phyloP scores from a whole-genome alignment of 2,329 filamentous ascomycete species.

The Karstenula rhodostoma region DNA sequence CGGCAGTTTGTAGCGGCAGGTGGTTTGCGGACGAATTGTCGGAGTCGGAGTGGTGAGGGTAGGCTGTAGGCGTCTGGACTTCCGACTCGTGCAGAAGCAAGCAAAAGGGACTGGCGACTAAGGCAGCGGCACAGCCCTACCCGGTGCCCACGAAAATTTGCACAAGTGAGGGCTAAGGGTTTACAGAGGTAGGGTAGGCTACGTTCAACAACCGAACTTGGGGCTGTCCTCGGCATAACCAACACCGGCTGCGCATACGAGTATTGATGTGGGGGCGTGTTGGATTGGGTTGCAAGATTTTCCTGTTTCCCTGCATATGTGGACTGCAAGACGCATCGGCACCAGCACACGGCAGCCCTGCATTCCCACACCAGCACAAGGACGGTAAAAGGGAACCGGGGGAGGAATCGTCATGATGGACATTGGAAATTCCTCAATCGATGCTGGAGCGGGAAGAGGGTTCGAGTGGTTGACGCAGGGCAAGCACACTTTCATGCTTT shows the following conservation, averaged over 20 bases:
- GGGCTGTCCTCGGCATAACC: background rate
- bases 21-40: background rate
- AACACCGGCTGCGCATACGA: background rate
- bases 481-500: constrained; percentile 12
- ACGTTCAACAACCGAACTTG: background rate
- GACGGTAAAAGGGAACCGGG: background rate
- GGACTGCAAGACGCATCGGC: background rate
- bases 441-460: constrained; percentile 4
- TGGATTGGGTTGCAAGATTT: constrained; percentile 14
- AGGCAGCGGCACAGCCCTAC: constrained; percentile 5
- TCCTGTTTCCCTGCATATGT: constrained; percentile 16
- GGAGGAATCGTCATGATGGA: constrained; percentile 16
- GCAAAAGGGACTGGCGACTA: constrained; percentile 10
- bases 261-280: constrained; percentile 10
- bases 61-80: background rate
- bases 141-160: constrained; percentile 1
- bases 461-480: constrained; percentile 12
- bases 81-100: constrained; percentile 4
- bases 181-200: background rate
- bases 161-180: background rate
- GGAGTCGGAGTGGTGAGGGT: background rate
- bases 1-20: background rate
- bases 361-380: constrained; percentile 1
- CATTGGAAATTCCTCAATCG: background rate
- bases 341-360: constrained; percentile 8